These are phyloP conservation scores for Sabuloglossum arenarium DNA, from an alignment of 495 filamentous ascomycete species.

Conservation along the genomic window DNA sequence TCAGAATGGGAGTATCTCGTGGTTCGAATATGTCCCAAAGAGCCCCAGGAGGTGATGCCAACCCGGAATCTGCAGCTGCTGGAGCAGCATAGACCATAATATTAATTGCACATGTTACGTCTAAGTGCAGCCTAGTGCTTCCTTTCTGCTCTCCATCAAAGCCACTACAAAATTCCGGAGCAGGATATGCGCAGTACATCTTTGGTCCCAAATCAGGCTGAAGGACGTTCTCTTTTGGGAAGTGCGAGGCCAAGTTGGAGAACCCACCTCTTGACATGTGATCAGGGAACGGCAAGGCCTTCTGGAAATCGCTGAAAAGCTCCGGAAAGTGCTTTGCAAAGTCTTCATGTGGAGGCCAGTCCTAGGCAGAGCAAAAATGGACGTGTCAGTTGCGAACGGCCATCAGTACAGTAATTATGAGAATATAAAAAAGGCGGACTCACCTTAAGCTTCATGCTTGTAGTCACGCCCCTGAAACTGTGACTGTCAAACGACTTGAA, in stretches of 20 bases:
- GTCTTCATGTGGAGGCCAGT: slow-evolving; percentile 15
- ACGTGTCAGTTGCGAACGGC: background rate
- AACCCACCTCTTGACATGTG: slow-evolving; percentile 12
- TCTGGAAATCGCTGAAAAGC: slow-evolving; percentile 15
- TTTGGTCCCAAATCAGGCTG: slow-evolving; percentile 16
- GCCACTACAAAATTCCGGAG: background rate
- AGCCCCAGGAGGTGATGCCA: slow-evolving; percentile 11
- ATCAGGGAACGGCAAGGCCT: slow-evolving; percentile 13
- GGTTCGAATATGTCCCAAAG: slow-evolving; percentile 20
- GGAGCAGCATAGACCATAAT: slow-evolving; percentile 14
- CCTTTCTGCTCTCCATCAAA: slow-evolving; percentile 6
- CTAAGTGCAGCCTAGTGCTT: slow-evolving; percentile 17
- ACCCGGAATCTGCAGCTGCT: background rate
- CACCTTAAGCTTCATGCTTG: slow-evolving; percentile 2
- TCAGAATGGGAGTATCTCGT: slow-evolving; percentile 6
- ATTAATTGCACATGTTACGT: slow-evolving; percentile 17
- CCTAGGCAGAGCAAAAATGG: slow-evolving; percentile 1
- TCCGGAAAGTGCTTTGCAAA: slow-evolving; percentile 13
- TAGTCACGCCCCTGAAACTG: background rate
- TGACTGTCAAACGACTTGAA: slow-evolving; percentile 9
- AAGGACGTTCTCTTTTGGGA: slow-evolving; percentile 7
- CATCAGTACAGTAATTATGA: background rate
- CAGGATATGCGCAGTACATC: slow-evolving; percentile 3
- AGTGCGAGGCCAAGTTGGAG: slow-evolving; percentile 12
- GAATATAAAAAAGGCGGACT: background rate